Evolutionary conservation across 2,329 filamentous ascomycete genomes (phyloP), one percentile per base, ranked within the genome.

Genomic region (Hypomyces rosellus): DNA sequence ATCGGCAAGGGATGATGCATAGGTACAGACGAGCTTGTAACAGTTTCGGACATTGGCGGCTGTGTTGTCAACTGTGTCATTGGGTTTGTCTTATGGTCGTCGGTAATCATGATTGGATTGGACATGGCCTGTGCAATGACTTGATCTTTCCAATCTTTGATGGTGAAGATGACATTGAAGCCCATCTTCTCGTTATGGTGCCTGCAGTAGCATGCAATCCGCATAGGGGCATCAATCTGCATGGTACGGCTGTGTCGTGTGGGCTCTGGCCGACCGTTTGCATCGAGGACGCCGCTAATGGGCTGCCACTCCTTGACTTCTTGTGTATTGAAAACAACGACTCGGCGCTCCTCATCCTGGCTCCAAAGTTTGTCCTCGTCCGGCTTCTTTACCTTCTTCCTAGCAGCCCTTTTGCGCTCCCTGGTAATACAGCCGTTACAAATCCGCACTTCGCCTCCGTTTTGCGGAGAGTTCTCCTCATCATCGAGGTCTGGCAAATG

Each of bases 131-230:
- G 92, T 6, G 89, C 88, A 40, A 97, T 73, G 33, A 96, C 73
- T 41, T 83, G 82, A 59, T 85, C 87, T 55, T 82, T 73, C 62
- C 81, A 81, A 67, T 96, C 89, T 64, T 91, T 95, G 62, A 99
- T 77, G 1, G 92, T 97, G 69, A 97, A 95, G 55, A 99, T 95
- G 60, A 97, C 90, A 56, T 80, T 76, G 69, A 96, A 99, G 2
- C 92, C 92, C 58, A 86, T 75, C 72, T 97, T 97, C 70, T 97
- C 93, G 53, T 86, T 84, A 60, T 97, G 92, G 65, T 99, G 92
- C 16, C 92, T 84, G 69, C 92, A 97, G 69, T 97, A 99, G 67
- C 92, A 99, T 20, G 91, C 89, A 61, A 99, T 96, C 9, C 92
- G 85, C 91, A 97, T 96, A 0, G 89, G 90, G 2, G 89, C 82